Percentiles rank a stretch among this genome's conserved stretches.
Conservation (phyloP, 2,329 filamentous ascomycete genomes). For the Botryotinia calthae region DNA sequence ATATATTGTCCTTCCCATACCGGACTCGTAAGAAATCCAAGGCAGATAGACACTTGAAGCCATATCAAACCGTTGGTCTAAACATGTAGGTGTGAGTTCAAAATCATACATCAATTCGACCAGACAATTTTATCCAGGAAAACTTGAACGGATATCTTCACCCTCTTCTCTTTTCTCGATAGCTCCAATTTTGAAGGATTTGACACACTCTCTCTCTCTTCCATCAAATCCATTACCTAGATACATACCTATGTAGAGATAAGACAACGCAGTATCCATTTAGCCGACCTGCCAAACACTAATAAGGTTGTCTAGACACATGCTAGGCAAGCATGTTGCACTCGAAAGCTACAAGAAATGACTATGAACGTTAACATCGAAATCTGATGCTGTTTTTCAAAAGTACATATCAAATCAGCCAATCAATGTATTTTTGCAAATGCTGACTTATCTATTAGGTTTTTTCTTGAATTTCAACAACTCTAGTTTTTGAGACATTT, state of each 20-base stretch:
- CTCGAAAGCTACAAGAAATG: neutral
- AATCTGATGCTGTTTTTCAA: neutral
- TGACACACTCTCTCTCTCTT: neutral
- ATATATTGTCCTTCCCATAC: neutral
- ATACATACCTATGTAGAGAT: neutral
- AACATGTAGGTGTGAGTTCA: neutral
- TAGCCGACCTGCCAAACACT: too few relatives aligned
- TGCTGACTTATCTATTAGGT: accelerated
- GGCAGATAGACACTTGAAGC: neutral
- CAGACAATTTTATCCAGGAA: neutral
- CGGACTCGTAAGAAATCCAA: neutral
- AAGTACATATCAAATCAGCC: neutral
- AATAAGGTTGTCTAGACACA: too few relatives aligned
- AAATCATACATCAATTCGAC: neutral
- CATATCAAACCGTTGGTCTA: neutral
- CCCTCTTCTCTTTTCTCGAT: neutral
- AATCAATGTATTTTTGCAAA: neutral
- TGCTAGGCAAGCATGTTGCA: too few relatives aligned
- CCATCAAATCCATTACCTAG: neutral
- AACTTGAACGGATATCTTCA: neutral
- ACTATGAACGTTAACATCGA: neutral
- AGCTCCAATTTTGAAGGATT: neutral
- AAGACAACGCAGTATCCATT: neutral
- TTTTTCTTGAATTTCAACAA: neutral
- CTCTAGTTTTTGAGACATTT: neutral